phyloP scores from a whole-genome alignment of 352 stramenopile species.

The Globisporangium polare region DNA sequence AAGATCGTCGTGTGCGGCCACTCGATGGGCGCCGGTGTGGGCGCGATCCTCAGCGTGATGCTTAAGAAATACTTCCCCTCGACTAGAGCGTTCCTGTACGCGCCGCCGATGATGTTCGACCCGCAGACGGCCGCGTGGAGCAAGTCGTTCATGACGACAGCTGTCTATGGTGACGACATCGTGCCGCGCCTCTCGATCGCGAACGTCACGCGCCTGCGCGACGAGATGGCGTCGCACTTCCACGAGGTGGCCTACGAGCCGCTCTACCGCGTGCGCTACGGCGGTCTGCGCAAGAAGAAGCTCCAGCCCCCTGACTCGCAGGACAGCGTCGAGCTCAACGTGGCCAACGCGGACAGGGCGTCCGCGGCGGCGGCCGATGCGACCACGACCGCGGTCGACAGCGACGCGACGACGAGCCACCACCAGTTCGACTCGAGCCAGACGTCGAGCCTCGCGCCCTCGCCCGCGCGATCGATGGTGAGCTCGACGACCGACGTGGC shows the following conservation, averaged over 20 bases:
- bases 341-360: background rate
- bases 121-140: slow-evolving; percentile 49
- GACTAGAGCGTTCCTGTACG: slow-evolving; percentile 62
- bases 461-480: background rate
- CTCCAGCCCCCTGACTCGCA: slow-evolving; percentile 13
- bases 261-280: slow-evolving; percentile 57
- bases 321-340: slow-evolving; percentile 9
- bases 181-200: slow-evolving; percentile 62
- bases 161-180: slow-evolving; percentile 69
- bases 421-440: slow-evolving; percentile 10
- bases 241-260: slow-evolving; percentile 58
- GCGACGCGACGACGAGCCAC: slow-evolving; percentile 4
- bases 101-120: slow-evolving; percentile 63
- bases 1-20: slow-evolving; percentile 76
- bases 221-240: slow-evolving; percentile 68
- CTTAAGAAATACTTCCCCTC: slow-evolving; percentile 50
- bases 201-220: slow-evolving; percentile 59
- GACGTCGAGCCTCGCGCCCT: background rate
- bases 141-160: slow-evolving; percentile 63
- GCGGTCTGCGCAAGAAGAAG: slow-evolving; percentile 36
- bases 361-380: background rate
- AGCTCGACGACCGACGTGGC: background rate
- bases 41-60: slow-evolving; percentile 61
- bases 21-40: slow-evolving; percentile 80
- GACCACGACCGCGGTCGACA: slow-evolving; percentile 6